A percentile compares a stretch with the other conserved stretches of the same genome.
These are phyloP conservation scores for Penicillium verrucosum DNA, from an alignment of 2,329 filamentous ascomycete species.

Conservation along the genomic window DNA sequence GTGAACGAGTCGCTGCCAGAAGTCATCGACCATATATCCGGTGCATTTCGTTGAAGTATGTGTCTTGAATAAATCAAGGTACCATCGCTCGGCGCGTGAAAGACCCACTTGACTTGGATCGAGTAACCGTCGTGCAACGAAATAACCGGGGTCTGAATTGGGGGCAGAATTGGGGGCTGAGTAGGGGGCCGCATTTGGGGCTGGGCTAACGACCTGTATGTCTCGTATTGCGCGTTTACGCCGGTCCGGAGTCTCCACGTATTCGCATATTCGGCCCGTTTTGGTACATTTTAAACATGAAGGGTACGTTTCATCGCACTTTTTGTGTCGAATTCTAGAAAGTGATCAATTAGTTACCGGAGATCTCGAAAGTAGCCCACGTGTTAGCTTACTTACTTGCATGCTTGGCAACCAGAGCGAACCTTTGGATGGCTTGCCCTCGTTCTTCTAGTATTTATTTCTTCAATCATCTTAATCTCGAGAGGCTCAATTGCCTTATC, in stretches of 20 bases:
- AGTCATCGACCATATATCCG: not conserved
- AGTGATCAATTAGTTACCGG: not conserved
- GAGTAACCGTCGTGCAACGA: not conserved
- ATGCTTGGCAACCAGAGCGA: not conserved
- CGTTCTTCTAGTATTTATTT: not conserved
- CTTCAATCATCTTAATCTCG: not conserved
- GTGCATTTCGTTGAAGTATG: not conserved
- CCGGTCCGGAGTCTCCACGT: not conserved
- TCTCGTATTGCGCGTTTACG: not conserved
- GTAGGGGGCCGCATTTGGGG: not conserved
- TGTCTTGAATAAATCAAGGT: not conserved
- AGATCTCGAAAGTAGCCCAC: not conserved
- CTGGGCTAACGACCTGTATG: not conserved
- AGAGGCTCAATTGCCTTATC: not conserved
- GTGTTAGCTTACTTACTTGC: not conserved
- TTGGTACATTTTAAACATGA: not conserved
- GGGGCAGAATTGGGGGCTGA: not conserved
- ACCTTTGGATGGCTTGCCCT: not conserved
- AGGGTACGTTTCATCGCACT: not conserved
- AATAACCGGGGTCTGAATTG: not conserved
- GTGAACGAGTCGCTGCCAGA: constrained; percentile 4
- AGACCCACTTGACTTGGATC: constrained; percentile 1
- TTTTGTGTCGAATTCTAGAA: not conserved
- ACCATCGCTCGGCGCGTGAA: not conserved
- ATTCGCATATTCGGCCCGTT: not conserved